Conservation (phyloP, 192 early-diverging fungal species). For the Backusella australiensis region DNA sequence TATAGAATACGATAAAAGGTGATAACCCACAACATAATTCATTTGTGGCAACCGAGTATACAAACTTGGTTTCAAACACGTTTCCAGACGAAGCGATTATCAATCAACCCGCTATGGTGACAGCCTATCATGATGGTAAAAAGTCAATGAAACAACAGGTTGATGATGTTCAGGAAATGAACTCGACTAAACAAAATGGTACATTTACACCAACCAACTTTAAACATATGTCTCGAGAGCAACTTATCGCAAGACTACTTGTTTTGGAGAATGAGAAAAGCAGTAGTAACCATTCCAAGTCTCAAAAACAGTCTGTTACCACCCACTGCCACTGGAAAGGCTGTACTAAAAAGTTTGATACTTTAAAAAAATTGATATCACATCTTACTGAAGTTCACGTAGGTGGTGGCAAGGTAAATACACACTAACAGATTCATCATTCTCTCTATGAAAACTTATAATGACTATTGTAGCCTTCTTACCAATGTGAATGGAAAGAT, state of each 20-base stretch:
- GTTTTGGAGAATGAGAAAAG: slow-evolving; percentile 21
- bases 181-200: background rate
- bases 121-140: background rate
- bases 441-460: background rate
- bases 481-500: slow-evolving; percentile 49
- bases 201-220: slow-evolving; percentile 5
- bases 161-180: background rate
- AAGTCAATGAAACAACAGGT: background rate
- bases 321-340: slow-evolving; percentile 43
- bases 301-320: background rate
- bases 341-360: slow-evolving; percentile 44
- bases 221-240: slow-evolving; percentile 22
- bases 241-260: slow-evolving; percentile 23
- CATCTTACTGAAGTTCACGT: slow-evolving; percentile 53
- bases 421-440: background rate
- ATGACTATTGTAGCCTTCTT: slow-evolving; percentile 35
- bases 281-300: slow-evolving; percentile 13
- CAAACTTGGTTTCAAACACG: background rate
- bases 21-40: background rate
- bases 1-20: background rate
- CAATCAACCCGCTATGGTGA: background rate
- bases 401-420: slow-evolving; percentile 54
- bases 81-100: background rate
- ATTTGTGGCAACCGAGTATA: background rate
- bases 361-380: slow-evolving; percentile 41